Evolutionary conservation across 805 yeast genomes (phyloP).

Genomic region (Metschnikowia baotianmanensis): DNA sequence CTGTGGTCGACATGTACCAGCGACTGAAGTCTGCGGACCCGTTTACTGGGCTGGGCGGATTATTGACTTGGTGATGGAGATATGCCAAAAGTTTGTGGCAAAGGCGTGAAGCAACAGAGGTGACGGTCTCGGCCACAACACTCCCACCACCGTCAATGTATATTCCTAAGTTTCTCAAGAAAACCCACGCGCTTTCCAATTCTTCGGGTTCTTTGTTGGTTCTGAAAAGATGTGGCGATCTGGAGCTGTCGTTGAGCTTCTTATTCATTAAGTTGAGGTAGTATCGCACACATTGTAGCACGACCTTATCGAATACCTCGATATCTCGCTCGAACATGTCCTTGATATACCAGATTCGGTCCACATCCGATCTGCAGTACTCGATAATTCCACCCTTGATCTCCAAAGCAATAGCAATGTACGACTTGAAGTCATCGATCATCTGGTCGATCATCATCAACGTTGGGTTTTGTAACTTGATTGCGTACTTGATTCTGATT

Average conservation of each 20-base stretch:
- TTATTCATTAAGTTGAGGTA: conserved; percentile 68
- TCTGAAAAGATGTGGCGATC: conserved; percentile 59
- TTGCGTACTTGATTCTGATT: conserved; percentile 73
- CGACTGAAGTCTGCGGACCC: conserved; percentile 43
- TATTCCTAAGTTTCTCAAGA: conserved; percentile 72
- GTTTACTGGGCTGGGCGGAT: conserved; percentile 47
- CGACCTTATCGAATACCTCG: conserved; percentile 56
- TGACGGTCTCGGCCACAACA: conserved; percentile 75
- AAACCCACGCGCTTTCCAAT: conserved; percentile 77
- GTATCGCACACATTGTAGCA: conserved; percentile 71
- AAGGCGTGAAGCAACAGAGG: conserved; percentile 61
- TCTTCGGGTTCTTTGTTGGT: conserved; percentile 92
- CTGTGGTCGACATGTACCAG: too few species aligned
- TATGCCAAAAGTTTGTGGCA: conserved; percentile 67
- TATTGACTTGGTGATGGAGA: conserved; percentile 62
- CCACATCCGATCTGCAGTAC: conserved; percentile 51
- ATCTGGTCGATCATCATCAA: conserved; percentile 96
- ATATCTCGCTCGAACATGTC: conserved; percentile 57
- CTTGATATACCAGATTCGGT: conserved; percentile 68
- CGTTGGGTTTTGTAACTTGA: conserved; percentile 77
- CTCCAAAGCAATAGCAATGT: conserved; percentile 70
- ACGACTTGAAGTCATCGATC: conserved; percentile 78
- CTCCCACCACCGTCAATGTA: conserved; percentile 79
- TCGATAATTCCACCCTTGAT: conserved; percentile 65
- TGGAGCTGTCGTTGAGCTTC: conserved; percentile 76